Conservation (phyloP, 495 filamentous ascomycete genomes). For the Zalerion maritima region DNA sequence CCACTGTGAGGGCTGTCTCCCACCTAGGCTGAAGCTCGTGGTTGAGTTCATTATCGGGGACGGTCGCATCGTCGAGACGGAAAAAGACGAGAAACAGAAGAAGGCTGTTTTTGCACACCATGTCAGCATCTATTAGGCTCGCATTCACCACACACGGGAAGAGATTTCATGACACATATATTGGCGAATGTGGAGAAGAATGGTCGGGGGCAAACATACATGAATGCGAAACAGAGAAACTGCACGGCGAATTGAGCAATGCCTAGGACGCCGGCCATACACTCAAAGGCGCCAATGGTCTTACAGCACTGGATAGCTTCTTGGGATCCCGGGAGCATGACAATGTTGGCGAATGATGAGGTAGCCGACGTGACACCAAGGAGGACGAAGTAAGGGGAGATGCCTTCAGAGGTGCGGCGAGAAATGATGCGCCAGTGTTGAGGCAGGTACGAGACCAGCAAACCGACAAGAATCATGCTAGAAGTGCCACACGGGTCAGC, state of each 20-base stretch:
- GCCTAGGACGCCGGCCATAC: conserved; percentile 69
- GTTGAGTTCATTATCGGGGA: conserved; percentile 27
- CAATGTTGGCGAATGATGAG: conserved; percentile 78
- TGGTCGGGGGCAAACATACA: conserved; percentile 40
- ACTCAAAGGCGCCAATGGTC: conserved; percentile 64
- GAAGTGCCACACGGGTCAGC: conserved; percentile 2
- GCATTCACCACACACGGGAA: no score
- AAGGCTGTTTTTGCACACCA: conserved; percentile 41
- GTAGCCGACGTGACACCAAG: conserved; percentile 82
- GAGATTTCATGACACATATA: not conserved
- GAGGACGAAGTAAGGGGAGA: conserved; percentile 86
- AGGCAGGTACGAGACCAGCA: conserved; percentile 85
- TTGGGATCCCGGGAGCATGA: conserved; percentile 62
- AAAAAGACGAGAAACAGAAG: conserved; percentile 77
- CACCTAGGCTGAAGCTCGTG: conserved; percentile 42
- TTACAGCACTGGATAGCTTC: conserved; percentile 74
- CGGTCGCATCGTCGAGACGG: conserved; percentile 43
- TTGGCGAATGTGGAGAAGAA: not conserved
- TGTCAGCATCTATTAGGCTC: no score
- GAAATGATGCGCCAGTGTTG: conserved; percentile 85
- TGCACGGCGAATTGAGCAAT: conserved; percentile 82
- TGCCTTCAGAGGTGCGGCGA: conserved; percentile 81
- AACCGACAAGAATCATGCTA: conserved; percentile 78
- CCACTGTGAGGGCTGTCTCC: conserved; percentile 60
- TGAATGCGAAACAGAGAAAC: conserved; percentile 80